Conservation (phyloP, 257 asterid genomes). For the Rubia yunnanensis region DNA sequence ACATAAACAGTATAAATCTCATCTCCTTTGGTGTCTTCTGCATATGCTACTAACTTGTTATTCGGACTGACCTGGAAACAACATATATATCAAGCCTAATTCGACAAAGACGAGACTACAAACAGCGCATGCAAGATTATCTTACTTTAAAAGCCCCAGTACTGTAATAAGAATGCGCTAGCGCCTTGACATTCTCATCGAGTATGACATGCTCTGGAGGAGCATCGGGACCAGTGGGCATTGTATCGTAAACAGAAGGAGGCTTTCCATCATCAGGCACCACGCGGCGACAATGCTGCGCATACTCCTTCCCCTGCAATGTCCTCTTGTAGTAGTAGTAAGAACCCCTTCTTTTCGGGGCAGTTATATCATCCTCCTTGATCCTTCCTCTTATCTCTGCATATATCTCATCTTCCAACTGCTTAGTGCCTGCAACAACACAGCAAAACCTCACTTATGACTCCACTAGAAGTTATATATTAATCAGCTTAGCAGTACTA, state of each 20-base stretch:
- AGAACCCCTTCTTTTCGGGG: constrained; percentile 58
- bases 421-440: constrained; percentile 52
- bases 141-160: constrained; percentile 71
- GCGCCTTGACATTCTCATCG: constrained; percentile 84
- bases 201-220: constrained; percentile 76
- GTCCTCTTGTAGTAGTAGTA: constrained; percentile 78
- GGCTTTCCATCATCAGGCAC: constrained; percentile 35
- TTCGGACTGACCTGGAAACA: constrained; percentile 71
- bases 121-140: neutral
- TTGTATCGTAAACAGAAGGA: constrained; percentile 63
- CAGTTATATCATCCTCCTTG: constrained; percentile 85
- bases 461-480: neutral
- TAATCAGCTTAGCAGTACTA: neutral
- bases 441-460: constrained; percentile 1
- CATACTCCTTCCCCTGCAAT: constrained; percentile 84
- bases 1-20: constrained; percentile 72
- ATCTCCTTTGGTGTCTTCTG: constrained; percentile 91
- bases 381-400: constrained; percentile 76
- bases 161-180: constrained; percentile 47
- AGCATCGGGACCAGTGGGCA: constrained; percentile 79
- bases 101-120: neutral
- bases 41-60: constrained; percentile 74
- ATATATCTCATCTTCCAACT: constrained; percentile 59
- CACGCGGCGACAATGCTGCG: constrained; percentile 63
- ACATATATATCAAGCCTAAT: constrained; percentile 1